These are phyloP conservation scores for Anthostomella pinea DNA, from an alignment of 2,329 filamentous ascomycete genomes.

Conservation along the genomic window DNA sequence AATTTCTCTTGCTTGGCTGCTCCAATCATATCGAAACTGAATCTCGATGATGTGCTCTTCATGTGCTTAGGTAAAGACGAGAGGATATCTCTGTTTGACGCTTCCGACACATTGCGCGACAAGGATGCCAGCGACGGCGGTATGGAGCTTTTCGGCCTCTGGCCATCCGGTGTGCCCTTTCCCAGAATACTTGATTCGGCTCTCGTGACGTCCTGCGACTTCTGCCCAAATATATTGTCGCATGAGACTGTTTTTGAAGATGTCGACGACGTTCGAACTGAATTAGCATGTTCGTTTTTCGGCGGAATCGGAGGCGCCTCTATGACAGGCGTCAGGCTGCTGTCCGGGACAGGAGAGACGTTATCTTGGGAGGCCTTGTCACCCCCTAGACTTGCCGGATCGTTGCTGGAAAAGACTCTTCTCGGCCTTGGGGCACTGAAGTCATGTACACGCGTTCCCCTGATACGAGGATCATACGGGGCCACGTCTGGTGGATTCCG, in stretches of 20 bases:
- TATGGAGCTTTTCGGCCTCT: conserved; percentile 24
- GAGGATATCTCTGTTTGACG: conserved; percentile 43
- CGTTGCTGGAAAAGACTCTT: conserved; percentile 35
- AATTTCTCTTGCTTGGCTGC: conserved; percentile 65
- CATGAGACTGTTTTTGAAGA: conserved; percentile 33
- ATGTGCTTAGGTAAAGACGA: conserved; percentile 60
- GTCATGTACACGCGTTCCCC: conserved; percentile 62
- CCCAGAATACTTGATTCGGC: conserved; percentile 9
- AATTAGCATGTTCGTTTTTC: conserved; percentile 33
- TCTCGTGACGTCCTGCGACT: conserved; percentile 15
- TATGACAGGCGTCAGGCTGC: conserved; percentile 14
- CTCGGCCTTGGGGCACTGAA: conserved; percentile 60
- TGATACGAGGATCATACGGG: conserved; percentile 61
- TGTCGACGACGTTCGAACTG: conserved; percentile 31
- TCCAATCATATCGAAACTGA: conserved; percentile 78
- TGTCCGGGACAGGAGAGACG: conserved; percentile 16
- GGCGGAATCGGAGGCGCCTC: conserved; percentile 38
- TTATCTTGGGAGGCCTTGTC: conserved; percentile 22
- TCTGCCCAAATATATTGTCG: conserved; percentile 18
- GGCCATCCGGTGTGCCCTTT: conserved; percentile 12
- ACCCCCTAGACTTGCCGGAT: conserved; percentile 15
- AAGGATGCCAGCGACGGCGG: conserved; percentile 38
- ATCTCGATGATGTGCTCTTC: conserved; percentile 75
- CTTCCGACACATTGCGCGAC: conserved; percentile 51
- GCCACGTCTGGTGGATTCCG: conserved; percentile 41